Base-by-base conservation (phyloP, 1,139 yeast species). In the Yamadazyma blattariae region DNA sequence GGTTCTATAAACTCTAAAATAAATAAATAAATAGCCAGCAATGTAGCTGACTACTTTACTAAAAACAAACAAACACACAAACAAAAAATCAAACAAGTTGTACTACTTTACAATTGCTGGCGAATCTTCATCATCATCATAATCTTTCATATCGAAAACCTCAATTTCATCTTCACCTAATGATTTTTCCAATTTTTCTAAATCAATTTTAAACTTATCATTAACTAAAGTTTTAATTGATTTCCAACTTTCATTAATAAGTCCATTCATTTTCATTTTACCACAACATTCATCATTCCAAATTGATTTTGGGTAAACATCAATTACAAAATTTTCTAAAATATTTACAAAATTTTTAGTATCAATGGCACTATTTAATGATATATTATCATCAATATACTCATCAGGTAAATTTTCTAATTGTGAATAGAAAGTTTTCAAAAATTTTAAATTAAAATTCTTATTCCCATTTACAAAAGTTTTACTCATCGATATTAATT, bases 111-210 rank as follows among this genome's bases (percentile, higher is more conserved):
- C n/a, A n/a, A n/a, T n/a, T n/a, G n/a, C 54, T 0, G 66, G 66
- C 1, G 54, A 53, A 36, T 59, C 59, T 36, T 61, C 67, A 29
- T 60, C 67, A 10, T 46, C 52, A 33, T 57, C 58, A 34, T 52
- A 42, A 27, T 45, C 47, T 15, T 37, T 33, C 8, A 59, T 16
- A 27, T 57, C 49, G 40, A 42, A 58, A 5, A 57, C 50, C 34
- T 59, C 64, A 21, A 52, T 49, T 15, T 47, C 33, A 19, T 52
- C 44, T 2, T 47, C 52, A 22, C 51, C 47, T 2, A 46, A 50
- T 12, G 26, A 31, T 3, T 39, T 26, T 10, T 33, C 29, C 14
- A 47, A 30, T 8, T 40, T 26, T 4, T 32, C 27, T 13, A 55
- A 35, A 30, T 48, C 50, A 9, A 59, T 32, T 5, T 46, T 44